Conservation (phyloP, 2,329 filamentous ascomycete genomes). For the Pseudopithomyces maydicus region DNA sequence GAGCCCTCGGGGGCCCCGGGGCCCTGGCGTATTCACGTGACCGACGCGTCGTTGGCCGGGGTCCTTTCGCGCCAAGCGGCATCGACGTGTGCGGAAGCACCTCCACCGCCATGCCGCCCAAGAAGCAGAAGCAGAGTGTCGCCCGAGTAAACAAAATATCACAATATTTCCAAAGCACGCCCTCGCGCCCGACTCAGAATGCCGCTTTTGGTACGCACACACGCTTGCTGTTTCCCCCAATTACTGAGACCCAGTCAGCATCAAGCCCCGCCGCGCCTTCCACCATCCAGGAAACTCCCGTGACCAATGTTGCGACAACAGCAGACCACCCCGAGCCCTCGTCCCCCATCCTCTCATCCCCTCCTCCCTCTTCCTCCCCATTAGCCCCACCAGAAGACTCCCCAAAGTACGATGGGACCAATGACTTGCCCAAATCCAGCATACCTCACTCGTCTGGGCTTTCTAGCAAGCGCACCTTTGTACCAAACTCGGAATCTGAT, state of each 20-base stretch:
- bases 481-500: conserved; percentile 50
- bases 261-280: neutral
- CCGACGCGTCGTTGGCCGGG: neutral
- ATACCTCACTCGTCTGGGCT: conserved; percentile 34
- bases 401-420: conserved; percentile 4
- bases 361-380: neutral
- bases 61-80: conserved; percentile 10
- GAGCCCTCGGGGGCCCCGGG: neutral
- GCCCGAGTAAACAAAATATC: conserved; percentile 44
- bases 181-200: conserved; percentile 18
- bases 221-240: neutral
- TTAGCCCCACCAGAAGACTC: conserved; percentile 9
- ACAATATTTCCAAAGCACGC: conserved; percentile 52
- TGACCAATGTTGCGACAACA: neutral
- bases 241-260: neutral
- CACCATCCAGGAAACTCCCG: neutral
- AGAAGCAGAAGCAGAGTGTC: conserved; percentile 14
- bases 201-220: conserved; percentile 22
- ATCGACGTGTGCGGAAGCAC: neutral
- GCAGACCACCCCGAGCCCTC: neutral
- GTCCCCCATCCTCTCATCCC: neutral
- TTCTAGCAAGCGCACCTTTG: conserved; percentile 58
- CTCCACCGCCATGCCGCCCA: conserved; percentile 8
- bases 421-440: conserved; percentile 11
- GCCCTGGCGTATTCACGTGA: neutral